phyloP scores from a whole-genome alignment of 768 basidiomycete genomes.

The Podaxis sp. region DNA sequence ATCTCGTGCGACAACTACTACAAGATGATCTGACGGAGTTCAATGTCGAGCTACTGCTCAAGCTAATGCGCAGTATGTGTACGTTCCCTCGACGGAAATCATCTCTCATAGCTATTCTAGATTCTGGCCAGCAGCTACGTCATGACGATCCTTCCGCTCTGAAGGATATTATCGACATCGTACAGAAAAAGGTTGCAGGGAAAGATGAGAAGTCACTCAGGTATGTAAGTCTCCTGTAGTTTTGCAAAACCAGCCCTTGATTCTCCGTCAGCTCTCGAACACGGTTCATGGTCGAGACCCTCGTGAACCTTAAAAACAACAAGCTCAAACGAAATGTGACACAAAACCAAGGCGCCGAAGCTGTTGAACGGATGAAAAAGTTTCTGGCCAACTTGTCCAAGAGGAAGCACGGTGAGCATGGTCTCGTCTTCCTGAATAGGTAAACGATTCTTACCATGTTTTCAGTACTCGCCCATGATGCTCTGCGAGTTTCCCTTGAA shows the following conservation, averaged over 20 bases:
- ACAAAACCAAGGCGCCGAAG: slow-evolving; percentile 70
- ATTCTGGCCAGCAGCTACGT: slow-evolving; percentile 88
- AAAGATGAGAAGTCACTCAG: slow-evolving; percentile 45
- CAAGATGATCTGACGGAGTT: slow-evolving; percentile 66
- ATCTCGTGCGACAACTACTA: slow-evolving; percentile 78
- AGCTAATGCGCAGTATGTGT: slow-evolving; percentile 73
- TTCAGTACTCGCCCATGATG: slow-evolving; percentile 78
- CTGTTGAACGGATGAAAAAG: slow-evolving; percentile 86
- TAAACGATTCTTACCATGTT: neutral
- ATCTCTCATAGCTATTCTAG: slow-evolving; percentile 39
- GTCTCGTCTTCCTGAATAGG: neutral
- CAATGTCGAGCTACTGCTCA: slow-evolving; percentile 83
- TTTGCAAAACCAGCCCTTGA: neutral
- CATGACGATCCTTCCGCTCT: slow-evolving; percentile 90
- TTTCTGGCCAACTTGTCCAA: slow-evolving; percentile 75
- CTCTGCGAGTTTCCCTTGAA: slow-evolving; percentile 79
- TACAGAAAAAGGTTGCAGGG: slow-evolving; percentile 66
- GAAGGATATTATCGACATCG: slow-evolving; percentile 85
- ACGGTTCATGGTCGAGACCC: slow-evolving; percentile 93
- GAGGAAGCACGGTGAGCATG: slow-evolving; percentile 62
- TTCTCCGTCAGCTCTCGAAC: slow-evolving; percentile 69
- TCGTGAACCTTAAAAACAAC: slow-evolving; percentile 91
- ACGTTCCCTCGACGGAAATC: neutral
- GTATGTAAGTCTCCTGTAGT: slow-evolving; percentile 29
- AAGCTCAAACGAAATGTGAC: slow-evolving; percentile 64